phyloP scores from a whole-genome alignment of 345 rosid species.

The Aquilaria malaccensis region DNA sequence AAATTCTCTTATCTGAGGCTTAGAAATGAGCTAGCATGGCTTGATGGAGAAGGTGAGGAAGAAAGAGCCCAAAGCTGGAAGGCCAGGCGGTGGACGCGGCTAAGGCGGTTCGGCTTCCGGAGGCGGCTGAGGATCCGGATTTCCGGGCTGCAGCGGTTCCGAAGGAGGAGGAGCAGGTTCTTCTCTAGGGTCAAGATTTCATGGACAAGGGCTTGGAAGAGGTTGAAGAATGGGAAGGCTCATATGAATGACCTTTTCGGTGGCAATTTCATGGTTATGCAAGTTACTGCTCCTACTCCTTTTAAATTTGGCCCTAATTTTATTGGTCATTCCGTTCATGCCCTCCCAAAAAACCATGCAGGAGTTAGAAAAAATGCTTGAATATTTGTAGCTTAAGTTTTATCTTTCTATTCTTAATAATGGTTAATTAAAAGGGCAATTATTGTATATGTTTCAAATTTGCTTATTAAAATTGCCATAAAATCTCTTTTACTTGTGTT shows the following conservation, averaged over 20 bases:
- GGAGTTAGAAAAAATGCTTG: too few relatives aligned
- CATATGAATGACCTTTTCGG: slow-evolving; percentile 32
- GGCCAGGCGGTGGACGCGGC: slow-evolving; percentile 4
- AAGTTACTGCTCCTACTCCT: slow-evolving; percentile 11
- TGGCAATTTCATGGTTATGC: slow-evolving; percentile 28
- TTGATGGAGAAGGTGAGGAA: slow-evolving; percentile 10
- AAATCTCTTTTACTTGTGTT: too few relatives aligned
- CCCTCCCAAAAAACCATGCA: too few relatives aligned
- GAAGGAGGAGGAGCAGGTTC: slow-evolving; percentile 16
- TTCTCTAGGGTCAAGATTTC: slow-evolving; percentile 17
- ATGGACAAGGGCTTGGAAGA: slow-evolving; percentile 22
- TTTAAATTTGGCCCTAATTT: background rate
- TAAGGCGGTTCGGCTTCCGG: slow-evolving; percentile 8
- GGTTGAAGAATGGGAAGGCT: slow-evolving; percentile 30
- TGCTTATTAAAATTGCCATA: too few relatives aligned
- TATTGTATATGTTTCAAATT: too few relatives aligned
- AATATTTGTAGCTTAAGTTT: too few relatives aligned
- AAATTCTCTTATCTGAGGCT: slow-evolving; percentile 22
- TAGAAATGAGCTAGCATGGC: slow-evolving; percentile 10
- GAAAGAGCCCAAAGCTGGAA: slow-evolving; percentile 9
- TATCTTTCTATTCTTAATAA: too few relatives aligned
- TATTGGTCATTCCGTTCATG: too few relatives aligned
- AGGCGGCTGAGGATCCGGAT: slow-evolving; percentile 17
- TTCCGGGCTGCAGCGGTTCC: slow-evolving; percentile 14
- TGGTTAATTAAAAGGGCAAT: too few relatives aligned